These are phyloP conservation scores for Trebouxia gelatinosa DNA, from an alignment of 163 green algal genomes.

Conservation along the genomic window DNA sequence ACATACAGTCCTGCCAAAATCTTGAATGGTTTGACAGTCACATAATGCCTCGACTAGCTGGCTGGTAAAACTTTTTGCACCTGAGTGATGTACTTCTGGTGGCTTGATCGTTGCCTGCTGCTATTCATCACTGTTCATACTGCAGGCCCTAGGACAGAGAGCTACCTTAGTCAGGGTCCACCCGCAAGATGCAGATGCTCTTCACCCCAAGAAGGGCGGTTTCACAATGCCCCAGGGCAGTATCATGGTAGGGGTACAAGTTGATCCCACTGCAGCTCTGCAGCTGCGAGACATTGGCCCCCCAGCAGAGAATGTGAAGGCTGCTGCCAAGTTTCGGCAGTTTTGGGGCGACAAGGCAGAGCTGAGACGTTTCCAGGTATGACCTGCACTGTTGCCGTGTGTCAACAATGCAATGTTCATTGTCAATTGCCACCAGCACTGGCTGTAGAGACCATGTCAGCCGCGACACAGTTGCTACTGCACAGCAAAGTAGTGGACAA, in stretches of 20 bases:
- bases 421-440: too few species aligned
- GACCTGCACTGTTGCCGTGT: too few species aligned
- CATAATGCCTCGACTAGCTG: not conserved
- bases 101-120: not conserved
- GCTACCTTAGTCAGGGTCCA: not conserved
- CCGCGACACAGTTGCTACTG: too few species aligned
- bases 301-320: slow-evolving; percentile 55
- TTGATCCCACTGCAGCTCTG: slow-evolving; percentile 47
- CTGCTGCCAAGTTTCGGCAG: slow-evolving; percentile 64
- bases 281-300: slow-evolving; percentile 74
- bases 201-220: not conserved
- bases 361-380: slow-evolving; percentile 64
- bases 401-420: too few species aligned
- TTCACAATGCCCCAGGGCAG: not conserved
- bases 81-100: not conserved
- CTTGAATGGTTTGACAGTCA: not conserved
- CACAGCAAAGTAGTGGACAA: too few species aligned
- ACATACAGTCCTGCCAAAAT: not conserved
- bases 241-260: slow-evolving; percentile 41
- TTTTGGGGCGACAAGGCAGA: slow-evolving; percentile 87
- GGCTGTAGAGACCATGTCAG: too few species aligned
- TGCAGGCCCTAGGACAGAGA: slow-evolving; percentile 28
- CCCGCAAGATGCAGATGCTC: not conserved
- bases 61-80: too few species aligned
- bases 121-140: not conserved